A percentile compares a stretch with the other conserved stretches of the same genome.
Conservation (phyloP, 768 basidiomycete species). For the Tulasnella sp. region DNA sequence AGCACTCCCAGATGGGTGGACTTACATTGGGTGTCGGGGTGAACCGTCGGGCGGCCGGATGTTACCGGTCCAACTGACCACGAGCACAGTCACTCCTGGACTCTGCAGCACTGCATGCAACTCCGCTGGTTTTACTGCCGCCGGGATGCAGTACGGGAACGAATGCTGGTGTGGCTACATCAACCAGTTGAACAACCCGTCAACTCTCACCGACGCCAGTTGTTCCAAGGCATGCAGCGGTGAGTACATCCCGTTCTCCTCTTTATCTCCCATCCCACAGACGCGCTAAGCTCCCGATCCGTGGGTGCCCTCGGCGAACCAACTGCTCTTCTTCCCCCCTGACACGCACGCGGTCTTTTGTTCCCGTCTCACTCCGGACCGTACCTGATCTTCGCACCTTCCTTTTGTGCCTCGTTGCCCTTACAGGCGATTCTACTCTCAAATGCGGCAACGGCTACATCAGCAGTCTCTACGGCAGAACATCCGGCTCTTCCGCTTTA, state of each 20-base stretch:
- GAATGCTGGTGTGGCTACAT: constrained; percentile 24
- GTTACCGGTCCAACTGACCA: background rate
- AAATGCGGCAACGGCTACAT: constrained; percentile 4
- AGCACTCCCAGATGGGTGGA: background rate
- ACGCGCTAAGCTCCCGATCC: constrained; percentile 14
- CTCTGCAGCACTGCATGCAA: background rate
- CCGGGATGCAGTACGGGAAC: constrained; percentile 16
- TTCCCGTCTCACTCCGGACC: background rate
- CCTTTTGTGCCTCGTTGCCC: background rate
- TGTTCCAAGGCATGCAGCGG: constrained; percentile 4
- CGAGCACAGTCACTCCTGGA: background rate
- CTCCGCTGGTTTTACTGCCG: constrained; percentile 14
- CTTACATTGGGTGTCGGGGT: background rate
- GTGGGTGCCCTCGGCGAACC: no score
- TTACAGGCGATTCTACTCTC: background rate
- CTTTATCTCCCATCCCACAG: no score
- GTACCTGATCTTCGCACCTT: background rate
- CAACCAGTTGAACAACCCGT: background rate
- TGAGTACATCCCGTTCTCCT: background rate
- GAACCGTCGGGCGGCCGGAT: background rate
- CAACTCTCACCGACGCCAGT: background rate
- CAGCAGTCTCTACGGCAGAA: background rate
- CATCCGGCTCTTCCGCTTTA: background rate
- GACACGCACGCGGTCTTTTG: background rate
- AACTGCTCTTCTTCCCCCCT: no score